Conservation (phyloP, 257 asterid species). For the Capsicum pubescens region DNA sequence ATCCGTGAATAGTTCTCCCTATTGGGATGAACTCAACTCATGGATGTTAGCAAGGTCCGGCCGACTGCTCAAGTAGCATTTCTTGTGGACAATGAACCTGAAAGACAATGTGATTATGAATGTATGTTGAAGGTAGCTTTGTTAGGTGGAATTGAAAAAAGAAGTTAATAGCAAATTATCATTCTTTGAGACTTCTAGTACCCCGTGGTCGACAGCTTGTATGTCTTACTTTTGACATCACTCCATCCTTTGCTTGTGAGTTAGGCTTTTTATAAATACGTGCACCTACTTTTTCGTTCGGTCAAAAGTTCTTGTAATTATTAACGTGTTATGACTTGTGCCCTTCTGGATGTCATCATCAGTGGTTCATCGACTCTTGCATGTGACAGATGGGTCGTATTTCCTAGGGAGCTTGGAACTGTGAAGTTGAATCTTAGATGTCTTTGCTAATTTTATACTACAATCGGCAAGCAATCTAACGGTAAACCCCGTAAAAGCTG, state of each 20-base stretch:
- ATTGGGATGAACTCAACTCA: conserved; percentile 4
- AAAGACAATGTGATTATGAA: conserved; percentile 17
- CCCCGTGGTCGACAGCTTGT: background rate
- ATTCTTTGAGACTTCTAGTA: background rate
- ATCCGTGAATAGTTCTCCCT: background rate
- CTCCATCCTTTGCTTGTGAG: conserved; percentile 16
- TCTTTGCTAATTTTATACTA: background rate
- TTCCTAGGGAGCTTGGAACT: background rate
- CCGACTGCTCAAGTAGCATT: background rate
- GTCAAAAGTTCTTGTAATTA: background rate
- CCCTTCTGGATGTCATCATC: too few relatives aligned
- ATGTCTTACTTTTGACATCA: background rate
- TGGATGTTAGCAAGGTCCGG: background rate
- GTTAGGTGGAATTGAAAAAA: background rate
- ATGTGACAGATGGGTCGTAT: background rate
- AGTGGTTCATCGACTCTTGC: background rate
- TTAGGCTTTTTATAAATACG: background rate
- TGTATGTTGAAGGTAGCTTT: background rate
- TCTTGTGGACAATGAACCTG: background rate
- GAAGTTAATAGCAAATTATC: background rate
- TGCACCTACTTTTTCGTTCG: background rate
- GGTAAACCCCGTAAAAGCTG: too few relatives aligned
- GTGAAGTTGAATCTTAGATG: background rate
- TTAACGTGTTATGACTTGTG: too few relatives aligned
- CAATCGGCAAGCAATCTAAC: too few relatives aligned